Conservation (phyloP, 192 early-diverging fungal genomes). For the Funneliformis mosseae region DNA sequence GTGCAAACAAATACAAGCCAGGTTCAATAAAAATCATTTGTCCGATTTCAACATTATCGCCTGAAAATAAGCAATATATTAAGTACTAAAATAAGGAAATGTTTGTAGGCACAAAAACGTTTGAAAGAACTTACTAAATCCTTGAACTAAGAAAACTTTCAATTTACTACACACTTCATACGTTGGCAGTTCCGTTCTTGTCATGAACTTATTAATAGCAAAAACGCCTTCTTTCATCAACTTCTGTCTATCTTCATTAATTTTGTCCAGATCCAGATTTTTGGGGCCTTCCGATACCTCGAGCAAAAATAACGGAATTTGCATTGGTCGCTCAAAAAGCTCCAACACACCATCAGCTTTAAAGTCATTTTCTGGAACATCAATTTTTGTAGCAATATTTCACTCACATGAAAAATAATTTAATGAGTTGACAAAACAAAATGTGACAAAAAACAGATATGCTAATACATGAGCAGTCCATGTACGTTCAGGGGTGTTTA, state of each 20-base stretch:
- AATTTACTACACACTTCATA: background rate
- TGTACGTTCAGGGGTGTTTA: constrained; percentile 12
- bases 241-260: background rate
- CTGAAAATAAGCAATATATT: background rate
- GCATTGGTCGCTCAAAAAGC: background rate
- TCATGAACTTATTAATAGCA: constrained; percentile 13
- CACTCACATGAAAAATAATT: background rate
- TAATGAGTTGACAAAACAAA: constrained; percentile 3
- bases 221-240: constrained; percentile 13
- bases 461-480: constrained; percentile 21
- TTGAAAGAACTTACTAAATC: constrained; percentile 1
- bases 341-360: constrained; percentile 5
- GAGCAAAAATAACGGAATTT: constrained; percentile 16
- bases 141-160: background rate
- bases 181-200: background rate
- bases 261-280: constrained; percentile 1
- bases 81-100: background rate
- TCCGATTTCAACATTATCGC: constrained; percentile 4
- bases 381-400: constrained; percentile 13
- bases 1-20: background rate
- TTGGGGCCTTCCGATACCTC: background rate
- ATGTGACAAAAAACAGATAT: constrained; percentile 15
- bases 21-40: constrained; percentile 9
- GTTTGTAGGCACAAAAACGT: background rate
- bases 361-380: background rate